Conservation (phyloP, 2,329 filamentous ascomycete genomes). For the Trichoderma aggressivum region DNA sequence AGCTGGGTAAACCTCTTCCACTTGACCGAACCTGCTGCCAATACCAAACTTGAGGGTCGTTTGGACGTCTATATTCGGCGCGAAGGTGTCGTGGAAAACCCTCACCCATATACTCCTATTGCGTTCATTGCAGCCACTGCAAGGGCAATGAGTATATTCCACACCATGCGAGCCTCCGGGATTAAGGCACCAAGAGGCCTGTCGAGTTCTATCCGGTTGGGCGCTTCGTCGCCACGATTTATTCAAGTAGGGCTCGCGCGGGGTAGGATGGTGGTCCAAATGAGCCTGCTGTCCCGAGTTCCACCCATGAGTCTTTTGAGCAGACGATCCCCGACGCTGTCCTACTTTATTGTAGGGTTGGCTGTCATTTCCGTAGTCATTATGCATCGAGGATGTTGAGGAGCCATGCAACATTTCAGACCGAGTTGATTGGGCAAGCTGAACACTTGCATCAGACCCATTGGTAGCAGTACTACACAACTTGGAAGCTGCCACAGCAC, state of each 20-base stretch:
- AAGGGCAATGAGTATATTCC: slow-evolving; percentile 28
- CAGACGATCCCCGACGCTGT: slow-evolving; percentile 5
- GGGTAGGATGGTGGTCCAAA: not conserved
- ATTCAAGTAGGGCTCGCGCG: not conserved
- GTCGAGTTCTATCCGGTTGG: not conserved
- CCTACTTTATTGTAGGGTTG: not conserved
- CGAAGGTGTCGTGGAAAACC: slow-evolving; percentile 15
- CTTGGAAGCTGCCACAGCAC: not conserved
- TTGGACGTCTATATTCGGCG: slow-evolving; percentile 24
- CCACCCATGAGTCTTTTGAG: slow-evolving; percentile 1
- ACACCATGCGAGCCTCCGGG: slow-evolving; percentile 10
- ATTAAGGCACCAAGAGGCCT: slow-evolving; percentile 26
- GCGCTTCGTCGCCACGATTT: not conserved
- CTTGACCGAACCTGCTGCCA: slow-evolving; percentile 27
- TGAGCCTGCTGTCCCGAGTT: not conserved
- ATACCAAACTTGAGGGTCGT: slow-evolving; percentile 32
- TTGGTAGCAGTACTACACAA: not conserved
- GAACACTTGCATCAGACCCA: not conserved
- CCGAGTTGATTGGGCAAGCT: not conserved
- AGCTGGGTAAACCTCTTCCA: slow-evolving; percentile 29
- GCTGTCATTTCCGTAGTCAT: not conserved
- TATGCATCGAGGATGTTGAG: not conserved
- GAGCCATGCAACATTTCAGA: not conserved
- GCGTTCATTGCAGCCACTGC: slow-evolving; percentile 31
- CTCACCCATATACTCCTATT: slow-evolving; percentile 34